Base-by-base conservation (phyloP, 2,329 filamentous ascomycete species). In the Diaporthe caulivora region DNA sequence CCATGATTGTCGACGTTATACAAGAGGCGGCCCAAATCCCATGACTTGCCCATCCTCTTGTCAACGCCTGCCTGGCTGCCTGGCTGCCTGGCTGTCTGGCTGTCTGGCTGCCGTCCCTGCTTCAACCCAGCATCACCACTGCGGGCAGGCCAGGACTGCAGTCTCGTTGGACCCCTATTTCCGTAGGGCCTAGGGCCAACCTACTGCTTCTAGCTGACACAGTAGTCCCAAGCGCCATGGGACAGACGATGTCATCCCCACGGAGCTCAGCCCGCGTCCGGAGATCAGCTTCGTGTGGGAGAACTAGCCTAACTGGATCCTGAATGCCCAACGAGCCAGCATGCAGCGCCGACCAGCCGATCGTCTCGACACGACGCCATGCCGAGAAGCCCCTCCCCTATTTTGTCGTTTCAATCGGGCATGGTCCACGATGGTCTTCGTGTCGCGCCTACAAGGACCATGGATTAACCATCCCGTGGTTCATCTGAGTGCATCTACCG, bases 261-360 rank as follows among this genome's bases (percentile, higher is more conserved):
- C 62, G 62, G 62, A 67, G 62, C 21, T 47, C 62, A 67, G 62
- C 62, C 62, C 62, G 62, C 49, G 51, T 67, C 62, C 62, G 44
- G 62, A 40, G 62, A 51, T 67, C 58, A 18, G 31, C 31, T 62
- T 26, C 37, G 37, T 62, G 40, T 62, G 40, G 40, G 58, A 62
- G 26, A 17, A 15, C 24, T 26, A 47, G 58, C 58, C 47, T 37
- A 67, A 67, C 62, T 37, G 24, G 31, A 67, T 53, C 47, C n/a
- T 53, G 31, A 10, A 47, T 67, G 62, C 62, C 62, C 62, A 67
- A 67, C 47, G 62, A 64, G 62, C 60, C 62, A 53, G 40, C 58
- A 42, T 62, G 57, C 57, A 44, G 62, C 44, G 21, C 62, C n/a
- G 47, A 11, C 47, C 15, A 67, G 62, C 47, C 62, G 47, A 67